These are phyloP conservation scores for Brasilioporus rufonigricans DNA, from an alignment of 768 basidiomycete species.

Conservation along the genomic window DNA sequence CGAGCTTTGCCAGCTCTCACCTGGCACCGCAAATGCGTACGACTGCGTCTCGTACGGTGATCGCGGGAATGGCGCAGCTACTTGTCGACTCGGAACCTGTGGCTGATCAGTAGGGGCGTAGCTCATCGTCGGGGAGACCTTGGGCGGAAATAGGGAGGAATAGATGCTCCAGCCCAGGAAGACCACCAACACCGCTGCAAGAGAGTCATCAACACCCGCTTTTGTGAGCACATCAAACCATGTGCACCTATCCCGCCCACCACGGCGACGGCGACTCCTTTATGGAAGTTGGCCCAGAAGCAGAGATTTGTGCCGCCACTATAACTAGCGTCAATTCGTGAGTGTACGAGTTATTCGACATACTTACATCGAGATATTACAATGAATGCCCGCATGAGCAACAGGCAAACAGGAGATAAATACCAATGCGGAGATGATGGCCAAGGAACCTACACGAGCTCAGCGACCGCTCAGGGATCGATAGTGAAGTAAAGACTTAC, in stretches of 20 bases:
- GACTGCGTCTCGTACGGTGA: not conserved
- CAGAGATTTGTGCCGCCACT: constrained; percentile 10
- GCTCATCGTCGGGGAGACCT: not conserved
- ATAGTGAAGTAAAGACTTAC: constrained; percentile 4
- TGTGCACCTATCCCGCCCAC: constrained; percentile 4
- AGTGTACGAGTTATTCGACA: not conserved
- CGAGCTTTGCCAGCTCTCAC: not conserved
- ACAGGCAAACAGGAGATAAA: constrained; percentile 10
- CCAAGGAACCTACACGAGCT: constrained; percentile 4
- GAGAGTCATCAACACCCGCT: not conserved
- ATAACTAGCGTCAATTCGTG: not conserved
- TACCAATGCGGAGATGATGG: not conserved
- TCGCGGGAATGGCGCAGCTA: not conserved
- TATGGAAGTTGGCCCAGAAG: constrained; percentile 1
- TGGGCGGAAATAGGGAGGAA: not conserved
- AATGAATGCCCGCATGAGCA: constrained; percentile 9
- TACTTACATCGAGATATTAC: constrained; percentile 6
- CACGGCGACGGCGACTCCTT: not conserved
- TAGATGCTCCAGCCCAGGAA: not conserved
- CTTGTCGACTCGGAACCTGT: not conserved
- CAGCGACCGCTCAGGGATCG: not conserved
- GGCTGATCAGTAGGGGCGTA: constrained; percentile 1
- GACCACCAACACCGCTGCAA: constrained; percentile 4
- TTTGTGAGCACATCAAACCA: not conserved
- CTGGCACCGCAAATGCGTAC: constrained; percentile 4